phyloP scores from a whole-genome alignment of 306 rosid genomes.

The Ceratonia siliqua region DNA sequence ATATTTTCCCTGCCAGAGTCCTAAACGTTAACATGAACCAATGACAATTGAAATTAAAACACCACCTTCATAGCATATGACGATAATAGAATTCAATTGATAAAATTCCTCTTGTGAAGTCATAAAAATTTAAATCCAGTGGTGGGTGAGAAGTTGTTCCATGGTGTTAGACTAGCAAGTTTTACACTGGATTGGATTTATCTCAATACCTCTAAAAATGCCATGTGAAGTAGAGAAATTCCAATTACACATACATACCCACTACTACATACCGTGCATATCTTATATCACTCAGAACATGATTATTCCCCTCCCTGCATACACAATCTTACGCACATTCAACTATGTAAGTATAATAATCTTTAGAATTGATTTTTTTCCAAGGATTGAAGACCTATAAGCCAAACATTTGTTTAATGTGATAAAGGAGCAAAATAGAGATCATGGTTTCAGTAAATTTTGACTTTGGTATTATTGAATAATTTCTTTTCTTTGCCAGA shows the following conservation, averaged over 20 bases:
- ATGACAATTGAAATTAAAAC: constrained; percentile 28
- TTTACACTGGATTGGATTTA: constrained; percentile 22
- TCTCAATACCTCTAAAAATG: not conserved
- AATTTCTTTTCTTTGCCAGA: not conserved
- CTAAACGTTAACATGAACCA: not conserved
- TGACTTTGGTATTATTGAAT: not conserved
- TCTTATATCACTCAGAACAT: not conserved
- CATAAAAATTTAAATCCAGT: not conserved
- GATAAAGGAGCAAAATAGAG: constrained; percentile 20
- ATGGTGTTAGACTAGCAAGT: not conserved
- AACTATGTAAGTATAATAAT: constrained; percentile 15
- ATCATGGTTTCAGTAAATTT: constrained; percentile 5
- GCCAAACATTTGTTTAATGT: constrained; percentile 1
- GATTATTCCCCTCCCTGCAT: constrained; percentile 23
- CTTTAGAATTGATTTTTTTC: constrained; percentile 22
- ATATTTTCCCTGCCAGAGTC: constrained; percentile 7
- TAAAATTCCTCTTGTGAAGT: not conserved
- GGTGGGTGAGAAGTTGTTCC: constrained; percentile 28
- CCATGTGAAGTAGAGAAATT: constrained; percentile 23
- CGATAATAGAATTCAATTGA: constrained; percentile 5
- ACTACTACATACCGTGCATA: not conserved
- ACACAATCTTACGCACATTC: not conserved
- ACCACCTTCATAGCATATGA: constrained; percentile 10
- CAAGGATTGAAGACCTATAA: not conserved
- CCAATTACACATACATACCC: not conserved